phyloP scores from a whole-genome alignment of 345 rosid genomes.

The Lumnitzera littorea region DNA sequence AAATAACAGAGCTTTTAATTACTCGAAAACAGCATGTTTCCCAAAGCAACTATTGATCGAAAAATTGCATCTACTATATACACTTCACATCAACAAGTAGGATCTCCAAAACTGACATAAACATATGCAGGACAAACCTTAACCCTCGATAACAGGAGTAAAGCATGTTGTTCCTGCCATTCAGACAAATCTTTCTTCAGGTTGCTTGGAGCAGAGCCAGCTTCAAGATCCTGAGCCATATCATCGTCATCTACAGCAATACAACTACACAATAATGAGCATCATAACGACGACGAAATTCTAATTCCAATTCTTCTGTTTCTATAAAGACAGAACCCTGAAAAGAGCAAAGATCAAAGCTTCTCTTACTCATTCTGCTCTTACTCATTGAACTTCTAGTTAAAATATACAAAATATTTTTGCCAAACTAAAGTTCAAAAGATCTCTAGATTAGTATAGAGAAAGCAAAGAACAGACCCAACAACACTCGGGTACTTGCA shows the following conservation, averaged over 20 bases:
- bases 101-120: too few species aligned
- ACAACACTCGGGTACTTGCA: too few species aligned
- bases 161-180: slow-evolving; percentile 81
- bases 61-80: neutral
- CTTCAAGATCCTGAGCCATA: slow-evolving; percentile 23
- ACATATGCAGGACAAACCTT: slow-evolving; percentile 32
- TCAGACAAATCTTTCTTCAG: slow-evolving; percentile 60
- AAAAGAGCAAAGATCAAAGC: neutral
- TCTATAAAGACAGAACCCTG: neutral
- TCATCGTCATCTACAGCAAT: slow-evolving; percentile 29
- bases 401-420: neutral
- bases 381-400: neutral
- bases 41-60: neutral
- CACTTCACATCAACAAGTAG: neutral
- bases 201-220: slow-evolving; percentile 26
- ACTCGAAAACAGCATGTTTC: too few species aligned
- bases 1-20: too few species aligned
- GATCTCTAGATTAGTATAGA: too few species aligned
- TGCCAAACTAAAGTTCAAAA: too few species aligned
- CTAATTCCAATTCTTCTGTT: neutral
- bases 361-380: neutral
- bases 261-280: neutral
- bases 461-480: too few species aligned
- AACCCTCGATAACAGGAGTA: slow-evolving; percentile 50
- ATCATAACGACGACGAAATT: neutral